phyloP scores from a whole-genome alignment of 2,329 filamentous ascomycete genomes.

The Aspergillus sp. region DNA sequence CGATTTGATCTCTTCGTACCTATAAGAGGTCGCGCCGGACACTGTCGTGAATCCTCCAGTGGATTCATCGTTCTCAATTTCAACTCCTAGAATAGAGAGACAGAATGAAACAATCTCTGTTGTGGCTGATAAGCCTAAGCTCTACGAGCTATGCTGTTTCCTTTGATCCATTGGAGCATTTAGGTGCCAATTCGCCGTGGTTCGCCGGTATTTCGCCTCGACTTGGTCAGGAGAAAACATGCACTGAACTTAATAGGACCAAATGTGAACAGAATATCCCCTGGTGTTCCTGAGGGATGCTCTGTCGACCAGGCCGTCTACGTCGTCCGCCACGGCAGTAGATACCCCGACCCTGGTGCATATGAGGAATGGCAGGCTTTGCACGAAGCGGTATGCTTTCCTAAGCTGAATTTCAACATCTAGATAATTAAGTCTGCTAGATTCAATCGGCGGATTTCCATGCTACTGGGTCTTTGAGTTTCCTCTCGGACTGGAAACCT shows the following conservation, averaged over 20 bases:
- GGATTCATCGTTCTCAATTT: not conserved
- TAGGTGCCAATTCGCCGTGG: slow-evolving; percentile 57
- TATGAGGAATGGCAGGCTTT: slow-evolving; percentile 13
- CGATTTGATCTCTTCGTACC: too few relatives aligned
- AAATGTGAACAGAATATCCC: slow-evolving; percentile 12
- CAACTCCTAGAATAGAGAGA: not conserved
- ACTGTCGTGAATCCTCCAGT: not conserved
- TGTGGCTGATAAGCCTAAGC: slow-evolving; percentile 12
- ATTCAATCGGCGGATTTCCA: slow-evolving; percentile 57
- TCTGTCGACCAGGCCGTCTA: slow-evolving; percentile 16
- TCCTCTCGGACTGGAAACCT: slow-evolving; percentile 60
- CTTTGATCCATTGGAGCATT: slow-evolving; percentile 46
- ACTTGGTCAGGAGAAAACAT: not conserved
- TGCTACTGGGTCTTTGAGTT: slow-evolving; percentile 54
- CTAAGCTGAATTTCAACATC: not conserved
- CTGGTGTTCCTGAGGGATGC: slow-evolving; percentile 8
- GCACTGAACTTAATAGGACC: slow-evolving; percentile 3
- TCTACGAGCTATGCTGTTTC: slow-evolving; percentile 7
- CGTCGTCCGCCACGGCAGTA: slow-evolving; percentile 14
- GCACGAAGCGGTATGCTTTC: slow-evolving; percentile 33
- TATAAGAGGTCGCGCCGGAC: not conserved
- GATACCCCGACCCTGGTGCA: slow-evolving; percentile 15
- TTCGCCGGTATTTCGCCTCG: slow-evolving; percentile 44
- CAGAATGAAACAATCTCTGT: slow-evolving; percentile 9
- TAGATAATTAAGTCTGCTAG: slow-evolving; percentile 29